phyloP scores from a whole-genome alignment of 1,139 yeast species.

The Candida dubliniensis region DNA sequence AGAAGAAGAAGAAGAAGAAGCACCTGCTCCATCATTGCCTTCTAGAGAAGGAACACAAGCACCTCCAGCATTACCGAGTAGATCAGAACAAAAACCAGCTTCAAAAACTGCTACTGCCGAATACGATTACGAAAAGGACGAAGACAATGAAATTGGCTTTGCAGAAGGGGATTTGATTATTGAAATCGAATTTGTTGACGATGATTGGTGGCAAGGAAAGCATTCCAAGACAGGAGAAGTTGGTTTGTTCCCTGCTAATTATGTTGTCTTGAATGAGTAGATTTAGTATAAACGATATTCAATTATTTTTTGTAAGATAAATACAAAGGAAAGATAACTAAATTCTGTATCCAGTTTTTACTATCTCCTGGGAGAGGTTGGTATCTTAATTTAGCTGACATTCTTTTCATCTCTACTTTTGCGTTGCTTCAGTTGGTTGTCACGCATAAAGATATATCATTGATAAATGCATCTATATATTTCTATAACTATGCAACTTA shows the following conservation, averaged over 20 bases:
- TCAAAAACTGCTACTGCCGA: constrained; percentile 68
- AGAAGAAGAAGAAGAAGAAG: constrained; percentile 11
- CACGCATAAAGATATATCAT: background rate
- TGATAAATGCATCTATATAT: background rate
- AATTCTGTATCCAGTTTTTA: too few species aligned
- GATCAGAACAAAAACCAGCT: constrained; percentile 63
- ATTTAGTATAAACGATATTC: background rate
- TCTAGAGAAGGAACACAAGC: constrained; percentile 23
- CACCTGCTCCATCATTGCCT: constrained; percentile 23
- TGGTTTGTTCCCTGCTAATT: constrained; percentile 90
- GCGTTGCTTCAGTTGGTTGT: background rate
- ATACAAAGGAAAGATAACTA: too few species aligned
- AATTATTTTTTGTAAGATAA: too few species aligned
- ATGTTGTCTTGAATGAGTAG: constrained; percentile 51
- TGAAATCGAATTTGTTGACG: constrained; percentile 86
- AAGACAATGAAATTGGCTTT: constrained; percentile 82
- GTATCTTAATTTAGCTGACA: too few species aligned
- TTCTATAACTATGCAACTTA: constrained; percentile 1
- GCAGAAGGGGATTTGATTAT: constrained; percentile 78
- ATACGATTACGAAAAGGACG: constrained; percentile 70
- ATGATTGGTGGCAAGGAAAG: constrained; percentile 95
- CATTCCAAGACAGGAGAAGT: constrained; percentile 64
- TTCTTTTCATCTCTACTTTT: background rate
- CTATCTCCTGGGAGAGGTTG: too few species aligned
- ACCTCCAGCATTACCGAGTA: constrained; percentile 45